Evolutionary conservation across 1,284 basidiomycete genomes (phyloP), one percentile per base, ranked within the genome.

Genomic region (Ceratobasidium sp.): DNA sequence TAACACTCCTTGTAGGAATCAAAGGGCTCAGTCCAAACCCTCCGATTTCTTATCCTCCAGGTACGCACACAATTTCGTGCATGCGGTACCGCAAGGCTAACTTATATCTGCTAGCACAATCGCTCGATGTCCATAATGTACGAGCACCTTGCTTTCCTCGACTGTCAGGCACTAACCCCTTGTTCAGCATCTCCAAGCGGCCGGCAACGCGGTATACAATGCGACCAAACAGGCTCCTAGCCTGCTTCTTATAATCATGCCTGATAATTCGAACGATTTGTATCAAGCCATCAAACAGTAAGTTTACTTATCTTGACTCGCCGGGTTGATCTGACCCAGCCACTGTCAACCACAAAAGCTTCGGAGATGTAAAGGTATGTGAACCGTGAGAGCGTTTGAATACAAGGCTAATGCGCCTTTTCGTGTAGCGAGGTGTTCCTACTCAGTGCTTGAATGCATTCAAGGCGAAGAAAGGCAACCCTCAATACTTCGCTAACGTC

Each of bases 401-500:
- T 10, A 18, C 10, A 45, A 59, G 41, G 26, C 21, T 46, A 45
- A 45, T 26, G 28, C 21, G n/a, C 34, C 21, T 28, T 48, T 76
- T 73, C 10, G 32, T 48, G 46, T 14, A 71, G 73, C 90, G 88
- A 82, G 90, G 91, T 36, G 87, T 92, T 8, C 85, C 90, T 0
- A 92, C 91, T 0, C 91, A 92, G 74, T 92, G 91, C 78, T 75
- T 93, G 77, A 91, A 89, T 78, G 82, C 83, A 16, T 80, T 77
- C 1, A 92, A 90, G 76, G 89, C 89, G 77, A 84, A 80, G 73
- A 80, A 84, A 6, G 91, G 88, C 0, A 91, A 87, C 73, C 79
- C 84, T 0, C 91, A 92, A 75, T 93, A 92, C 77, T 93, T 84
- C 72, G 89, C 91, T 0, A 93, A 93, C 75, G 88, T 93, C 4